Conservation (phyloP, 1,284 basidiomycete genomes). For the Leccinum pachyderme region DNA sequence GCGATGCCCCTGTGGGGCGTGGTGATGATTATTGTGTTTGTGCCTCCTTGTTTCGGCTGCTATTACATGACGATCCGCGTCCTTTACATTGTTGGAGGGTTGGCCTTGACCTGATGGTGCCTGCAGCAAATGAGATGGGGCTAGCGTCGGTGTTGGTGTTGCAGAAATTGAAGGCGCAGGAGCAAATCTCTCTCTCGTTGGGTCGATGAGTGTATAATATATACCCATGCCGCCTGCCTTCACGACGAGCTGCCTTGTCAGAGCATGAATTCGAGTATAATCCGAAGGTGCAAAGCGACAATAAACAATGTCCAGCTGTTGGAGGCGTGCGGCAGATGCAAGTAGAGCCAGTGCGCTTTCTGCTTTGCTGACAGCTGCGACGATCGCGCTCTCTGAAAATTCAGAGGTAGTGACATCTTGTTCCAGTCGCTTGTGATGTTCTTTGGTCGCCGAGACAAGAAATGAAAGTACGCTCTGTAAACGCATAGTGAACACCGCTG, state of each 20-base stretch:
- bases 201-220: slow-evolving; percentile 65
- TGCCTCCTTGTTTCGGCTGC: background rate
- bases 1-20: slow-evolving; percentile 9
- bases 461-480: slow-evolving; percentile 55
- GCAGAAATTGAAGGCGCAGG: slow-evolving; percentile 43
- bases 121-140: slow-evolving; percentile 26
- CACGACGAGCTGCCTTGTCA: slow-evolving; percentile 51
- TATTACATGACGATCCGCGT: background rate
- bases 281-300: slow-evolving; percentile 63
- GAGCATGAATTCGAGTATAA: slow-evolving; percentile 51
- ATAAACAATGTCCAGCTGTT: slow-evolving; percentile 65
- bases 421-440: slow-evolving; percentile 49
- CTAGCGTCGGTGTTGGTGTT: slow-evolving; percentile 40
- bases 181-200: slow-evolving; percentile 56
- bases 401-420: slow-evolving; percentile 44
- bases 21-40: slow-evolving; percentile 5
- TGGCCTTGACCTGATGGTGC: slow-evolving; percentile 23
- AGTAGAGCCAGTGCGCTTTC: slow-evolving; percentile 58
- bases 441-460: slow-evolving; percentile 45
- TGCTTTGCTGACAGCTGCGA: slow-evolving; percentile 41
- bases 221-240: slow-evolving; percentile 63
- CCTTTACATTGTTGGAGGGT: background rate
- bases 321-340: slow-evolving; percentile 51
- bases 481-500: slow-evolving; percentile 57
- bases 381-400: slow-evolving; percentile 44